Percentiles rank a stretch among this genome's conserved stretches.
phyloP scores from a whole-genome alignment of 495 filamentous ascomycete genomes.

The Margaritispora aquatica region DNA sequence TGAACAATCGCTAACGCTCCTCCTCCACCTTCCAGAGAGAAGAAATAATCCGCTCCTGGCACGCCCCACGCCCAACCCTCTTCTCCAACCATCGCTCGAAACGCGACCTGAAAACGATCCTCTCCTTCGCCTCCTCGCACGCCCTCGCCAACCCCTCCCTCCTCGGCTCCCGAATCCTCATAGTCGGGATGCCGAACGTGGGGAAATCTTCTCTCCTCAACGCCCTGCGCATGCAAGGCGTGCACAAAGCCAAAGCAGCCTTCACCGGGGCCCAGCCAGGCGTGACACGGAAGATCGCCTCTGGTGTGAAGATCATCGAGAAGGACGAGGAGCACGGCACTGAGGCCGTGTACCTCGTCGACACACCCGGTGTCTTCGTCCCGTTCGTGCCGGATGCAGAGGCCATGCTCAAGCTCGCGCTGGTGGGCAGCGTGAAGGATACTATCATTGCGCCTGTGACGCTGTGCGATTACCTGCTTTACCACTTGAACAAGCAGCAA shows the following conservation, averaged over 20 bases:
- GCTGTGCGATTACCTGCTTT: conserved; percentile 85
- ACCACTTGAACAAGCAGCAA: conserved; percentile 58
- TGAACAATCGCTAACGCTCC: no score
- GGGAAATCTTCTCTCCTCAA: conserved; percentile 91
- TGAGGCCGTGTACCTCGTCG: conserved; percentile 40
- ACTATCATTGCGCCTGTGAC: conserved; percentile 67
- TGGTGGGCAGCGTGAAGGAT: conserved; percentile 89
- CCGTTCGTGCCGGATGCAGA: conserved; percentile 81
- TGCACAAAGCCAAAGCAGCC: conserved; percentile 62
- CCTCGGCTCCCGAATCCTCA: conserved; percentile 68
- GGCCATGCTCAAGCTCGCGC: conserved; percentile 85
- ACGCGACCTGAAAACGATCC: conserved; percentile 32
- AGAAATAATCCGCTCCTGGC: conserved; percentile 49
- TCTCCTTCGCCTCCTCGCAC: conserved; percentile 48
- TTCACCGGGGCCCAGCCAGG: conserved; percentile 82
- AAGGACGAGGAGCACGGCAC: conserved; percentile 24
- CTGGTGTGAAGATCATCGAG: conserved; percentile 67
- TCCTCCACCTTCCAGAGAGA: conserved; percentile 38
- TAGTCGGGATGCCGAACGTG: conserved; percentile 97
- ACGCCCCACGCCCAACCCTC: conserved; percentile 51
- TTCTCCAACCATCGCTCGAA: conserved; percentile 39
- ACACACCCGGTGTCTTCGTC: conserved; percentile 77
- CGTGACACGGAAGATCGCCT: conserved; percentile 78
- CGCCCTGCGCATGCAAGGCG: conserved; percentile 64
- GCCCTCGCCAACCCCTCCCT: conserved; percentile 43